Base-by-base conservation (phyloP, 495 filamentous ascomycete species). In the Cairneyella variabilis region DNA sequence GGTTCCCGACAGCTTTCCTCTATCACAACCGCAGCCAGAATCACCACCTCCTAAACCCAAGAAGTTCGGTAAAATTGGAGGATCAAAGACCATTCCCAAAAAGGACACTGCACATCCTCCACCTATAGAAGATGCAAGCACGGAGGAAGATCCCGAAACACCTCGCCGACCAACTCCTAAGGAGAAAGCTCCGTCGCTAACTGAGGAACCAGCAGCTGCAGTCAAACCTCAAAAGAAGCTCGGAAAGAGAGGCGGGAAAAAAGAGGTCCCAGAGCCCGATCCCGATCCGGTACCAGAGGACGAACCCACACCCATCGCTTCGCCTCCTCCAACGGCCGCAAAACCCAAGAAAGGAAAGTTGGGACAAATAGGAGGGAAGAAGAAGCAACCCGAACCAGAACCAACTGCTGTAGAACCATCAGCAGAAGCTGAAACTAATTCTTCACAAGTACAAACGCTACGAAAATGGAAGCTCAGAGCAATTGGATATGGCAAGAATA, bases 181-280 rank as follows among this genome's bases (percentile, higher is more conserved):
- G 17, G 55, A 45, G 9, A 61, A 60, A 20, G 47, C 58, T n/a
- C 54, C 64, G 18, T 51, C 64, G 17, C 45, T 37, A 17, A 17
- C 41, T 3, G 11, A 32, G 43, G 51, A 54, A 22, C 53, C 20
- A 6, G n/a, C 16, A 63, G 50, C 26, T 25, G 28, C 36, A 51
- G 44, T 51, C 39, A 61, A 61, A 43, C 48, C 63, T 30, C 53
- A 44, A 45, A 60, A 46, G 22, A 57, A 53, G 17, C 41, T 63
- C 18, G 53, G 54, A 3, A 26, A 52, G 25, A 57, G 61, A 25
- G 64, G 63, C n/a, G 66, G 66, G 4, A 63, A 66, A 23, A 63
- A 56, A 53, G 47, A 46, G 25, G 1, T 14, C 14, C 17, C 40
- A 12, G 44, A 53, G 21, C 45, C 53, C 20, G 48, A 53, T 30